Base-by-base conservation (phyloP, 2,329 filamentous ascomycete genomes). In the Rhynchosporium graminicola region DNA sequence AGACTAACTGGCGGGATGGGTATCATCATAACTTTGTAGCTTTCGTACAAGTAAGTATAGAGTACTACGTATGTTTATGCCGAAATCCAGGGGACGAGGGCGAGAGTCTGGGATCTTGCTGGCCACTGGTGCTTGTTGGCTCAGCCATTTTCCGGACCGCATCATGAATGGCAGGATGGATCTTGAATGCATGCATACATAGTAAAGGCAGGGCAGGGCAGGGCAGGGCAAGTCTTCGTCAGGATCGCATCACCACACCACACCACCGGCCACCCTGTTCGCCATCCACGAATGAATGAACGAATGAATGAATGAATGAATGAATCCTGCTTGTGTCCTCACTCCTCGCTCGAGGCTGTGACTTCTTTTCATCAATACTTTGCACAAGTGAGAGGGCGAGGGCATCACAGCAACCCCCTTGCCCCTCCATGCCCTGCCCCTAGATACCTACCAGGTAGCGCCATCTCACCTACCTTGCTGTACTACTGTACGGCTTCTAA, bases 101-200 rank as follows among this genome's bases (percentile, higher is more conserved):
- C n/a, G 29, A 52, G 48, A 10, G 31, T 54, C 20, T 58, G 56
- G 56, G 13, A 40, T 58, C 43, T n/a, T 42, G 56, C 50, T 58
- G 45, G 56, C 45, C 56, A 50, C 43, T 48, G 47, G 43, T 47
- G 40, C 6, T 45, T 46, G 57, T 45, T 57, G 38, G 46, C 26
- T 42, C 38, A 40, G 51, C 51, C 38, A 12, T 54, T 38, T 54
- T 40, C 51, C 33, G n/a, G 40, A 43, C 40, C 15, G 48, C 51
- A 54, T 54, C 51, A 54, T 54, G 51, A 33, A 20, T 20, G 20
- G 20, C 20, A 20, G 20, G 20, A 20, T 20, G 20, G 20, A 20
- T 20, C 20, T 20, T 20, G 20, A 20, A 54, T 54, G 51, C 36
- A 54, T 54, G 51, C 8, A 46, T 20, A 9, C 33, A 51, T 15